Percentiles rank a stretch among this genome's conserved stretches.
Conservation (phyloP, 768 basidiomycete genomes). For the Pholiota microspora region DNA sequence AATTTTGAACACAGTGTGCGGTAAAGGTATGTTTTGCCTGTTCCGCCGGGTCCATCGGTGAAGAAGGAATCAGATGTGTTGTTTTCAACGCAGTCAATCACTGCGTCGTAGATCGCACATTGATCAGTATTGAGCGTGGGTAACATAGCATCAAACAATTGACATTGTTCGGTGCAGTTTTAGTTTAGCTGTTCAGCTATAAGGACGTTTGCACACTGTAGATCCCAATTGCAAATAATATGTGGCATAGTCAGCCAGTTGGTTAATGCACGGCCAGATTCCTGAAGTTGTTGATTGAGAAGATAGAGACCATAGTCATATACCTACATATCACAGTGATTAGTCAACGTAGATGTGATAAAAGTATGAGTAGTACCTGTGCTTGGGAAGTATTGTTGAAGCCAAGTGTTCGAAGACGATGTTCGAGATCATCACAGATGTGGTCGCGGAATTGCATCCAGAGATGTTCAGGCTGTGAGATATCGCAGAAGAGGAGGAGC, state of each 20-base stretch:
- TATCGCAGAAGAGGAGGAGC: slow-evolving; percentile 29
- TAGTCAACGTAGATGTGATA: slow-evolving; percentile 29
- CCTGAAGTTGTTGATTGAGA: slow-evolving; percentile 23
- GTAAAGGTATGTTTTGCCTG: slow-evolving; percentile 45
- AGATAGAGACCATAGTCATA: slow-evolving; percentile 42
- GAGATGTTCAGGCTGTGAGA: slow-evolving; percentile 30
- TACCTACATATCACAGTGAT: too few relatives aligned
- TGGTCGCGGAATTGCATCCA: slow-evolving; percentile 33
- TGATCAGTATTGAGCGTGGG: slow-evolving; percentile 24
- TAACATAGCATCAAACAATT: too few relatives aligned
- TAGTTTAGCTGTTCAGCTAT: slow-evolving; percentile 33
- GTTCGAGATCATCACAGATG: slow-evolving; percentile 43
- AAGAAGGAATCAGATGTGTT: too few relatives aligned
- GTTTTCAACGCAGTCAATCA: slow-evolving; percentile 15
- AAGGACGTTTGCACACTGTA: slow-evolving; percentile 19
- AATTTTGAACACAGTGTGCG: slow-evolving; percentile 31
- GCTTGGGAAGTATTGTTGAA: slow-evolving; percentile 23
- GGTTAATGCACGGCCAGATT: slow-evolving; percentile 19
- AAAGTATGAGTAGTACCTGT: too few relatives aligned
- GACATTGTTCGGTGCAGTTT: slow-evolving; percentile 10
- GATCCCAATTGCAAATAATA: slow-evolving; percentile 24
- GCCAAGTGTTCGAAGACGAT: slow-evolving; percentile 15
- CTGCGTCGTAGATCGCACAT: too few relatives aligned
- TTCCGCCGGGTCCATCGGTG: slow-evolving; percentile 39
- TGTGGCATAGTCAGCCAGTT: slow-evolving; percentile 33